A percentile compares a stretch with the other conserved stretches of the same genome.
Conservation (phyloP, 495 filamentous ascomycete species). For the Astrocystis sublimbata region DNA sequence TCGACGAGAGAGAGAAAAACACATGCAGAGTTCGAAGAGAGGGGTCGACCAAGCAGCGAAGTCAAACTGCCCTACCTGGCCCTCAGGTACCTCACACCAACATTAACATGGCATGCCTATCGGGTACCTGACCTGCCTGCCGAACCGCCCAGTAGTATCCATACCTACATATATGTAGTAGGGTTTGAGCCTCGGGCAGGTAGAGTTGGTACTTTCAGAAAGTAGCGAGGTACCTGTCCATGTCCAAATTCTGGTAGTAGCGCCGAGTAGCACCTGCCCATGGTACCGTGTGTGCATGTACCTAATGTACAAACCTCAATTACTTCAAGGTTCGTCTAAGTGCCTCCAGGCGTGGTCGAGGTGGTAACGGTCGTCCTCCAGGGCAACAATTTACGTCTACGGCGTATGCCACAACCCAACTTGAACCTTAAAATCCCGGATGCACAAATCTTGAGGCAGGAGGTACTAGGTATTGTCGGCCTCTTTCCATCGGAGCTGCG, state of each 20-base stretch:
- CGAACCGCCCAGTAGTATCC: too few species aligned
- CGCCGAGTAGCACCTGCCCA: background rate
- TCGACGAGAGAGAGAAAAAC: background rate
- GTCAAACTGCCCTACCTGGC: background rate
- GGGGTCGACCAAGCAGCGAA: background rate
- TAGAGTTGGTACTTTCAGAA: background rate
- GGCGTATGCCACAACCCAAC: conserved; percentile 6
- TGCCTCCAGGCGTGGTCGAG: too few species aligned
- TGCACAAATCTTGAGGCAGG: too few species aligned
- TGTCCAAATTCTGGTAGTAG: too few species aligned
- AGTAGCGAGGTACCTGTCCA: too few species aligned
- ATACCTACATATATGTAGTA: too few species aligned
- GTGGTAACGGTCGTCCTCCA: background rate
- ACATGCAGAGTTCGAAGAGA: background rate
- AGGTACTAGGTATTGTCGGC: conserved; percentile 1
- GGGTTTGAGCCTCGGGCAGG: background rate
- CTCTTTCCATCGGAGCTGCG: conserved; percentile 5
- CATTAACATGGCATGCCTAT: too few species aligned
- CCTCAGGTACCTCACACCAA: too few species aligned
- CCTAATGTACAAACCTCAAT: too few species aligned
- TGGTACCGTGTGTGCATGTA: background rate
- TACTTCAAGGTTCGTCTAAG: too few species aligned
- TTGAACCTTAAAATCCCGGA: too few species aligned
- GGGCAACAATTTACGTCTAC: background rate
- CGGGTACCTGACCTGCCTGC: too few species aligned